Conservation (phyloP, 768 basidiomycete species). For the Tulasnella sp. region DNA sequence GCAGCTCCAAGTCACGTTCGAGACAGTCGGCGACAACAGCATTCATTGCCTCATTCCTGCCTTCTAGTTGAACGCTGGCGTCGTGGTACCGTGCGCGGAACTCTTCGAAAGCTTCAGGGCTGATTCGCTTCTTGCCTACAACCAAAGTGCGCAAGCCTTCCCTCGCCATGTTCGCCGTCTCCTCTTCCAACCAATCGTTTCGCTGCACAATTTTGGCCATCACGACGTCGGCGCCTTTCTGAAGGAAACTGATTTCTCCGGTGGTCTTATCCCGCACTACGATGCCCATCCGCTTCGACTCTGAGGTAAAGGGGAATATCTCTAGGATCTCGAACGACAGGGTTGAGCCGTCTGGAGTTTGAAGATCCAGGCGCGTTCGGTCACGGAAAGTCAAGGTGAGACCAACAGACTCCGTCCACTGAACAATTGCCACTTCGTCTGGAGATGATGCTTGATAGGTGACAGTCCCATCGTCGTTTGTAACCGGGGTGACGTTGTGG, state of each 20-base stretch:
- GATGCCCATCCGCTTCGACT: constrained; percentile 99
- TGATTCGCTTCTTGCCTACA: constrained; percentile 75
- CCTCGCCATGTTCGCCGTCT: constrained; percentile 96
- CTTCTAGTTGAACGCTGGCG: constrained; percentile 75
- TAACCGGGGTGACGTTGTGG: constrained; percentile 95
- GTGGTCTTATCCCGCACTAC: constrained; percentile 74
- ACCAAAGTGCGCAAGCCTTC: constrained; percentile 95
- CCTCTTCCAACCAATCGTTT: constrained; percentile 99
- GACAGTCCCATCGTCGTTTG: constrained; percentile 87
- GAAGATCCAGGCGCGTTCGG: constrained; percentile 83
- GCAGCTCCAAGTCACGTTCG: constrained; percentile 84
- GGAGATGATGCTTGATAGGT: constrained; percentile 99
- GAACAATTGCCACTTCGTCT: constrained; percentile 97
- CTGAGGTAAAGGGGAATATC: constrained; percentile 97
- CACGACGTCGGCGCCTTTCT: constrained; percentile 98
- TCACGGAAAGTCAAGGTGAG: constrained; percentile 84
- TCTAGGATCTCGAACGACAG: constrained; percentile 82
- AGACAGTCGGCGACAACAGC: constrained; percentile 68
- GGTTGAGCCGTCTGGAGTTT: constrained; percentile 58
- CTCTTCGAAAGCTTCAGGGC: constrained; percentile 60
- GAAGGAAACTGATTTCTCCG: constrained; percentile 81
- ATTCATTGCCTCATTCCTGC: constrained; percentile 75
- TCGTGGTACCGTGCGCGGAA: constrained; percentile 70
- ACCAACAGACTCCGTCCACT: constrained; percentile 94
- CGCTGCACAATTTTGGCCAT: constrained; percentile 92